Percentiles rank a stretch among this genome's conserved stretches.
phyloP scores from a whole-genome alignment of 306 rosid species.

The Cicer judaicum region DNA sequence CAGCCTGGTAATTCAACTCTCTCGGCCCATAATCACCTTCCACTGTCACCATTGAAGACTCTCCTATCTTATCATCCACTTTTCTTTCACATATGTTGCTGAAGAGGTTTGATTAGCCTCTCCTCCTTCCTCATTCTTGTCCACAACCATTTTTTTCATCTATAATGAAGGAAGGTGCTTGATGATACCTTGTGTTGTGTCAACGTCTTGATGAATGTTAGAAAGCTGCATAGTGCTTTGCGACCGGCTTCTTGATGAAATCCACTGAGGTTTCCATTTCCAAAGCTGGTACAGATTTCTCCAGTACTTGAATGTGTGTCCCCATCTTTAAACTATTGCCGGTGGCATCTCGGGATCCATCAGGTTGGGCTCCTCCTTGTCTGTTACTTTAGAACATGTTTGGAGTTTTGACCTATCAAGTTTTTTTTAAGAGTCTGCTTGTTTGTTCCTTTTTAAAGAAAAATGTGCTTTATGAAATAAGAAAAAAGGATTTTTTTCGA shows the following conservation, averaged over 20 bases:
- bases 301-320: neutral
- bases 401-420: conserved; percentile 8
- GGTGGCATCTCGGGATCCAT: neutral
- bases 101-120: too few species aligned
- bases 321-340: neutral
- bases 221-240: neutral
- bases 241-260: neutral
- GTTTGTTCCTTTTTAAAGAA: neutral
- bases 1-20: too few species aligned
- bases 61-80: too few species aligned
- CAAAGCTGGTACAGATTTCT: neutral
- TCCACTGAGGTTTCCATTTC: neutral
- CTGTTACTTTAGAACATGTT: conserved; percentile 6
- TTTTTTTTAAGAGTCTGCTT: neutral
- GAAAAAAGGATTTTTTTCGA: neutral
- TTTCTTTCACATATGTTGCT: too few species aligned
- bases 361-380: neutral
- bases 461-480: neutral
- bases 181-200: neutral
- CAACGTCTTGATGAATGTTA: neutral
- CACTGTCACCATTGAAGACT: too few species aligned
- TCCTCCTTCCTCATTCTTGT: too few species aligned
- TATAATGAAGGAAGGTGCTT: neutral
- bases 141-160: neutral
- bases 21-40: too few species aligned